Conservation (phyloP, 148 eudicot species). For the Cornus florida region DNA sequence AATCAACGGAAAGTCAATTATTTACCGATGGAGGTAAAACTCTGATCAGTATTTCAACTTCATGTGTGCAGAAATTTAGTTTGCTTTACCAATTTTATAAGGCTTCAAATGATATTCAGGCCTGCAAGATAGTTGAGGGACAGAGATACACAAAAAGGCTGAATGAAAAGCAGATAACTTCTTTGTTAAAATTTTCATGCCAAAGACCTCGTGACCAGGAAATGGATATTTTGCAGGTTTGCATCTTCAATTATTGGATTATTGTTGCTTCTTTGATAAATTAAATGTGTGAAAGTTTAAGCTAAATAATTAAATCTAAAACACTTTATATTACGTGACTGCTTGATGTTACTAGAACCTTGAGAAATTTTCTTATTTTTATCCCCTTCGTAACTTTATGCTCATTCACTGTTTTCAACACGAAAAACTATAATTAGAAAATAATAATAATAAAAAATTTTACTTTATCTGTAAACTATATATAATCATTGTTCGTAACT, state of each 20-base stretch:
- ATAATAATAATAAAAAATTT: too few species aligned
- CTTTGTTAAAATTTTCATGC: conserved; percentile 64
- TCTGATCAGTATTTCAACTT: not conserved
- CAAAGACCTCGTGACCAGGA: conserved; percentile 68
- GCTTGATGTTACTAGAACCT: not conserved
- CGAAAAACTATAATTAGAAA: too few species aligned
- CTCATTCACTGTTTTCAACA: not conserved
- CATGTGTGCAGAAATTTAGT: not conserved
- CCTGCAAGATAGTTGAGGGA: conserved; percentile 80
- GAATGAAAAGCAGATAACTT: conserved; percentile 75
- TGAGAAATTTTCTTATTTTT: not conserved
- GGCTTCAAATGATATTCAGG: conserved; percentile 27
- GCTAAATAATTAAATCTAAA: too few species aligned
- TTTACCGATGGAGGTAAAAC: conserved; percentile 75
- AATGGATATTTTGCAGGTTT: conserved; percentile 68
- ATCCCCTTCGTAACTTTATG: not conserved
- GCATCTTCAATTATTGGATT: not conserved
- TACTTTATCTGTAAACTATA: not conserved
- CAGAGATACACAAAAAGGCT: conserved; percentile 71
- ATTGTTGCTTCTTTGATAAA: not conserved
- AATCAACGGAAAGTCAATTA: conserved; percentile 70
- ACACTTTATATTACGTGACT: too few species aligned
- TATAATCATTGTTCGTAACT: too few species aligned
- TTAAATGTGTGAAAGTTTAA: not conserved
- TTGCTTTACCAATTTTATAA: not conserved